Evolutionary conservation across 352 stramenopile species (phyloP), one percentile per base, ranked within the genome.

Genomic region (Globisporangium heterothallicum): DNA sequence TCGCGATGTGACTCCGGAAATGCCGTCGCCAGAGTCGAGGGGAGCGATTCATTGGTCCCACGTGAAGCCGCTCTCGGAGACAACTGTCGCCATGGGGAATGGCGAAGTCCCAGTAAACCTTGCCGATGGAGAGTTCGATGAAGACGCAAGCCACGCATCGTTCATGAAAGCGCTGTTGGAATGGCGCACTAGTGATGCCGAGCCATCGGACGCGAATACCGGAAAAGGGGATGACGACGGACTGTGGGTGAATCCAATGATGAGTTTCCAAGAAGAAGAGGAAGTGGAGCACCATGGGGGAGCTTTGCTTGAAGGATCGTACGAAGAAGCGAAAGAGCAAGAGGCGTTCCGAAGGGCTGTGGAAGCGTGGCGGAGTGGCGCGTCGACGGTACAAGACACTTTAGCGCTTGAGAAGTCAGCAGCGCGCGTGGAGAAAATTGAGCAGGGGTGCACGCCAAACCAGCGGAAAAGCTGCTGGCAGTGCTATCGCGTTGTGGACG

Each of bases 91-190:
- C 4, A 27, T 25, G 16, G 40, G 25, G 2, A 54, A 63, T 34
- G 58, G 49, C 6, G 57, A 82, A n/a, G 58, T 66, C 0, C 68
- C 78, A 2, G 70, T 88, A 6, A 93, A 93, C 63, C 56, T 91
- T 19, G 79, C 83, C 0, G 83, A 93, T 47, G 79, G 78, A 13
- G 74, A 78, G 0, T 93, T 91, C 40, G 54, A 88, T 46, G 80
- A 91, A 58, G 78, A 84, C n/a, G 72, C 53, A 0, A 76, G 79
- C 38, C 83, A 93, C 38, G 64, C 65, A 25, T 88, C 79, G 6
- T 91, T 93, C 48, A 74, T 93, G 66, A 90, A 89, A 30, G 80
- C 79, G 3, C 53, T 93, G 16, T 21, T 92, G 9, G 78, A 93
- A 35, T 93, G 83, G 83, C 75, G 83, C 29, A 59, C 66, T 10